Conservation (phyloP, 805 yeast species). For the Candida golubevii region DNA sequence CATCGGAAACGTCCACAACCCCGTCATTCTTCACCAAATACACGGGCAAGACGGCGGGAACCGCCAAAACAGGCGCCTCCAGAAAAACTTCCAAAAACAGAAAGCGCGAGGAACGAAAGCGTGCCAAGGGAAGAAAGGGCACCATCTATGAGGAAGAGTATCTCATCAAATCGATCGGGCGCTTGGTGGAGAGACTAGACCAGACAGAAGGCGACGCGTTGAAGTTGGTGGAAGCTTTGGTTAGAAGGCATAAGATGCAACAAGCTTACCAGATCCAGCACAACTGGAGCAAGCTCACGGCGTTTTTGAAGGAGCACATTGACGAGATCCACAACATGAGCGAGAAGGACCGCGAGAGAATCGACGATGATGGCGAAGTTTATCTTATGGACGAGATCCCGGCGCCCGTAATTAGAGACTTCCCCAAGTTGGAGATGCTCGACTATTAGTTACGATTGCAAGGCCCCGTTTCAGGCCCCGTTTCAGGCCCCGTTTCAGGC, state of each 20-base stretch:
- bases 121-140: conserved; percentile 96
- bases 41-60: conserved; percentile 93
- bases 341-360: conserved; percentile 82
- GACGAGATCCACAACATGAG: conserved; percentile 76
- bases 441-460: conserved; percentile 42
- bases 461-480: neutral
- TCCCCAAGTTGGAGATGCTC: conserved; percentile 53
- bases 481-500: too few species aligned
- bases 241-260: conserved; percentile 66
- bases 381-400: conserved; percentile 76
- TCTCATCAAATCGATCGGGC: conserved; percentile 78
- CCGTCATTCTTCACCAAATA: conserved; percentile 93
- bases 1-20: conserved; percentile 87
- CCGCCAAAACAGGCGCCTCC: conserved; percentile 95
- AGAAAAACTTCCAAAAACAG: conserved; percentile 88
- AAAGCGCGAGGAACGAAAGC: conserved; percentile 92
- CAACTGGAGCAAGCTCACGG: conserved; percentile 54
- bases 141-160: conserved; percentile 97
- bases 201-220: conserved; percentile 72
- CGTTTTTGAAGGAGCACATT: conserved; percentile 53
- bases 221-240: conserved; percentile 66
- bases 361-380: conserved; percentile 83
- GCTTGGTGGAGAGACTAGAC: conserved; percentile 77
- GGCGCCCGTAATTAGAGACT: conserved; percentile 58
- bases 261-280: conserved; percentile 82